Conservation (phyloP, 2,329 filamentous ascomycete species). For the Paecilomyces sp. region DNA sequence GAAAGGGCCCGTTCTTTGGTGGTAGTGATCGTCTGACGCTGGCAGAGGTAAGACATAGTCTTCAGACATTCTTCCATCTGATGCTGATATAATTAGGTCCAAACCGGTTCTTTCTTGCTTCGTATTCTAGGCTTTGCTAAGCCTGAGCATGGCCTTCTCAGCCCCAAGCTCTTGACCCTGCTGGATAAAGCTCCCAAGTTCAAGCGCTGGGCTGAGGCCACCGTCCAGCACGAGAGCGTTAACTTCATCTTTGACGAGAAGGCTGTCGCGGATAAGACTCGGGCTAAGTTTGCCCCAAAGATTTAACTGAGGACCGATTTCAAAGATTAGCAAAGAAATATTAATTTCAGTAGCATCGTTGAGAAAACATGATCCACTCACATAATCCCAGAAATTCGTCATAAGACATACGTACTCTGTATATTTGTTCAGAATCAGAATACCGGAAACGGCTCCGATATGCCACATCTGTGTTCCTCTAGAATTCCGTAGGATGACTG, state of each 20-base stretch:
- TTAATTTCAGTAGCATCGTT: background rate
- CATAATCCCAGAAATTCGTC: background rate
- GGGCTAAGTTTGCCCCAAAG: slow-evolving; percentile 31
- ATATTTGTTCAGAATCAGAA: background rate
- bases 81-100: slow-evolving; percentile 38
- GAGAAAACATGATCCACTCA: background rate
- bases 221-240: slow-evolving; percentile 59
- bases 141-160: slow-evolving; percentile 41
- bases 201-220: slow-evolving; percentile 57
- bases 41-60: slow-evolving; percentile 55
- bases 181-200: slow-evolving; percentile 57
- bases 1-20: slow-evolving; percentile 53
- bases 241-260: slow-evolving; percentile 55
- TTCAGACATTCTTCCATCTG: background rate
- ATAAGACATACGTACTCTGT: background rate
- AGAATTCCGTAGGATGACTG: too few species aligned
- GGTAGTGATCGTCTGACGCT: slow-evolving; percentile 60
- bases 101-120: slow-evolving; percentile 61
- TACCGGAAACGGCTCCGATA: background rate
- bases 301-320: background rate
- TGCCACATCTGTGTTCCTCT: too few species aligned
- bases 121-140: slow-evolving; percentile 51
- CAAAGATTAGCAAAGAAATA: background rate
- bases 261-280: slow-evolving; percentile 34
- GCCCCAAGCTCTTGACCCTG: slow-evolving; percentile 42